Evolutionary conservation across 2,329 filamentous ascomycete genomes (phyloP).

Genomic region (Alternaria atra): DNA sequence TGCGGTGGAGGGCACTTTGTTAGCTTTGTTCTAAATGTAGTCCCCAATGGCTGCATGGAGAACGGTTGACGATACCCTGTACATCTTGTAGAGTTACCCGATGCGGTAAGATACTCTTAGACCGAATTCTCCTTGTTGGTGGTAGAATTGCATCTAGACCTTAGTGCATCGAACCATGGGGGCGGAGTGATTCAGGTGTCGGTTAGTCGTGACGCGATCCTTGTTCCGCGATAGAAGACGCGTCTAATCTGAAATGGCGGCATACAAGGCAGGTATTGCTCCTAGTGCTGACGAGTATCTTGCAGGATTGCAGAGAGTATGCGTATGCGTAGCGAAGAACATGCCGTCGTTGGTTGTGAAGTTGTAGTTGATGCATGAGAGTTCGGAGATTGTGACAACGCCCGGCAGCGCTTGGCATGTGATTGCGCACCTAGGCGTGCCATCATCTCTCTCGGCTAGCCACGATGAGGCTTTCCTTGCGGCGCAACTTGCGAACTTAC

Average conservation of each 20-base stretch:
- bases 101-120: not conserved
- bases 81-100: not conserved
- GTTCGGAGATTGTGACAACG: constrained; percentile 2
- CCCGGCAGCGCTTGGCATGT: constrained; percentile 8
- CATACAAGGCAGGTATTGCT: not conserved
- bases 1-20: not conserved
- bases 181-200: not conserved
- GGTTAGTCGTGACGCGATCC: not conserved
- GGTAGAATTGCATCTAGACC: not conserved
- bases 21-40: not conserved
- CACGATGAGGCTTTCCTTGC: constrained; percentile 7
- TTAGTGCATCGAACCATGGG: not conserved
- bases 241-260: not conserved
- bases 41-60: not conserved
- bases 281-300: not conserved
- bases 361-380: constrained; percentile 3
- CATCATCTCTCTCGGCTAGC: constrained; percentile 9
- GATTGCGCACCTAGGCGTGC: not conserved
- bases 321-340: not conserved
- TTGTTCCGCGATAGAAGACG: not conserved
- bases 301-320: not conserved
- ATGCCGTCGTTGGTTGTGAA: not conserved
- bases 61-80: not conserved
- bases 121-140: not conserved
- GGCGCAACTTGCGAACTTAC: constrained; percentile 10